phyloP scores from a whole-genome alignment of 495 filamentous ascomycete genomes.

The Daldinia decipiens region DNA sequence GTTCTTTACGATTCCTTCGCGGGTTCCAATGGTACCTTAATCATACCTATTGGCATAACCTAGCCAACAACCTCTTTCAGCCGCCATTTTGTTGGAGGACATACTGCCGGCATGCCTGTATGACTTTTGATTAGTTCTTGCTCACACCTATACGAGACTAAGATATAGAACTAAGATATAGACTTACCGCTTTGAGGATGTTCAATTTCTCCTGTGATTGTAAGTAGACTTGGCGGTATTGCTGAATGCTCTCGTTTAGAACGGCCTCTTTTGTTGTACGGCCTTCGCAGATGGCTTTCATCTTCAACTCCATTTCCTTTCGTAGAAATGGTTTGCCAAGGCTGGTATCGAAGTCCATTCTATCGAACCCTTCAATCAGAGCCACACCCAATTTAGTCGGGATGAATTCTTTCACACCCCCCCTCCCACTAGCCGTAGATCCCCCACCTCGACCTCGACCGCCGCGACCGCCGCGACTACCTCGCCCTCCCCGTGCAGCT shows the following conservation, averaged over 20 bases:
- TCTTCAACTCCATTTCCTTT: slow-evolving; percentile 95
- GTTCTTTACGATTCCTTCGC: slow-evolving; percentile 26
- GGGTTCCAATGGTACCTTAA: slow-evolving; percentile 24
- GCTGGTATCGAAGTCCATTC: slow-evolving; percentile 87
- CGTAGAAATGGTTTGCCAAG: slow-evolving; percentile 96
- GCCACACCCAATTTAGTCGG: slow-evolving; percentile 91
- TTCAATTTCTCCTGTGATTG: slow-evolving; percentile 77
- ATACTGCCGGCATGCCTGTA: slow-evolving; percentile 61
- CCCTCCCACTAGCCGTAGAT: slow-evolving; percentile 49
- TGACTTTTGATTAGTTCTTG: slow-evolving; percentile 39
- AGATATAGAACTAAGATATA: slow-evolving; percentile 1
- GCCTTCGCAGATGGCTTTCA: slow-evolving; percentile 97
- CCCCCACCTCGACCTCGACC: slow-evolving; percentile 58
- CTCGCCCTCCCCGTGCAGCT: slow-evolving; percentile 50
- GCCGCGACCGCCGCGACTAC: slow-evolving; percentile 55
- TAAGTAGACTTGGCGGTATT: slow-evolving; percentile 86
- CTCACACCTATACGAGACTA: background rate
- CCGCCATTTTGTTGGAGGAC: slow-evolving; percentile 51
- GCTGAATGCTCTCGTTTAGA: slow-evolving; percentile 79
- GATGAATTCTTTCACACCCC: slow-evolving; percentile 82
- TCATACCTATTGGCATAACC: slow-evolving; percentile 3
- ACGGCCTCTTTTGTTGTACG: slow-evolving; percentile 75
- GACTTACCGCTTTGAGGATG: slow-evolving; percentile 75
- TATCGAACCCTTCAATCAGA: slow-evolving; percentile 91
- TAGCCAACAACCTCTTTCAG: slow-evolving; percentile 27